phyloP scores from a whole-genome alignment of 306 rosid genomes.

The Lathyrus aphaca region DNA sequence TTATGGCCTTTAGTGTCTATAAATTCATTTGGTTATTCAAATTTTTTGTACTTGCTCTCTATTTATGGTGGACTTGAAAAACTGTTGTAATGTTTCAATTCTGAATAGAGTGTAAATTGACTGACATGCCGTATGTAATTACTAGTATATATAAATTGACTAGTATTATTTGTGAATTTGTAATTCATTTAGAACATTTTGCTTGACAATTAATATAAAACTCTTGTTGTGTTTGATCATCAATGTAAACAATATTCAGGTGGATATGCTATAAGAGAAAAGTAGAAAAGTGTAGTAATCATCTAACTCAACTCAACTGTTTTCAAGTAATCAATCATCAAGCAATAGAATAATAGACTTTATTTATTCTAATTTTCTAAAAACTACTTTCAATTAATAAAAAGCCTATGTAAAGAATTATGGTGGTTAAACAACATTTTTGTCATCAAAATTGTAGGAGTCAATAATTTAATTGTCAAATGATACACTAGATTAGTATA shows the following conservation, averaged over 20 bases:
- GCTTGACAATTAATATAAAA: too few relatives aligned
- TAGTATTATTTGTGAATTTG: background rate
- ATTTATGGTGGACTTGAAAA: background rate
- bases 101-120: background rate
- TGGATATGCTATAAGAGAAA: too few relatives aligned
- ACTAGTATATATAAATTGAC: background rate
- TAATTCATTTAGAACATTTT: background rate
- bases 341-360: too few relatives aligned
- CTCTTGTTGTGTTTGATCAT: too few relatives aligned
- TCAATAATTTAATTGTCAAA: background rate
- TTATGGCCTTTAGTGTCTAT: background rate
- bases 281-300: too few relatives aligned
- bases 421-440: background rate
- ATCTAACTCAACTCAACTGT: too few relatives aligned
- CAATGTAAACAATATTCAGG: too few relatives aligned
- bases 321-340: too few relatives aligned
- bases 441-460: background rate
- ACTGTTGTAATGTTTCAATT: background rate
- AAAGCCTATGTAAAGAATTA: too few relatives aligned
- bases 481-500: too few relatives aligned
- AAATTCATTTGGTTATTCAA: background rate
- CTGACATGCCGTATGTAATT: background rate
- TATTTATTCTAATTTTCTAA: too few relatives aligned
- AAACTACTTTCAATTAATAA: too few relatives aligned
- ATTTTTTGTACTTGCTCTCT: background rate